Conservation (phyloP, 106 monocot species). For the Narthecium ossifragum region DNA sequence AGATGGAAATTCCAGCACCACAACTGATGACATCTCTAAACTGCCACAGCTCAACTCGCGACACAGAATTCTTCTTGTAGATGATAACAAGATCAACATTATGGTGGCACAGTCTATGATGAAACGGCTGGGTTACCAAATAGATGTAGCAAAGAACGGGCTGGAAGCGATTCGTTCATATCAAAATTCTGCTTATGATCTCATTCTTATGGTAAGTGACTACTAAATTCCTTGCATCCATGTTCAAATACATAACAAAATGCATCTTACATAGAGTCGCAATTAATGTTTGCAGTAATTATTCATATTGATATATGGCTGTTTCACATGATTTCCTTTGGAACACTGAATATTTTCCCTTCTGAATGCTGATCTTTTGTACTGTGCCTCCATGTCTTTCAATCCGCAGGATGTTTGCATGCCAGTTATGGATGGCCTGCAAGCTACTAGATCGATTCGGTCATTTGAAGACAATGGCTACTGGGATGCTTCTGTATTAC, state of each 20-base stretch:
- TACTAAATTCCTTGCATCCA: too few species aligned
- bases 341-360: too few species aligned
- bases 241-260: too few species aligned
- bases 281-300: too few species aligned
- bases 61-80: constrained; percentile 65
- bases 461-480: constrained; percentile 52
- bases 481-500: constrained; percentile 47
- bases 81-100: constrained; percentile 69
- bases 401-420: constrained; percentile 69
- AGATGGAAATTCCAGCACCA: constrained; percentile 5
- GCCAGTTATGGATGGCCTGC: constrained; percentile 79
- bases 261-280: too few species aligned
- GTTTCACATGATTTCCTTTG: too few species aligned
- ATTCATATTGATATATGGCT: too few species aligned
- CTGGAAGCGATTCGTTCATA: constrained; percentile 63
- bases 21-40: constrained; percentile 6
- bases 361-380: not conserved
- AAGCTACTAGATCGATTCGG: constrained; percentile 69
- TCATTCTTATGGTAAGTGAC: constrained; percentile 82
- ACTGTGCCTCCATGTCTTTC: not conserved
- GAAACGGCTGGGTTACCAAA: constrained; percentile 50
- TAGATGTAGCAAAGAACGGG: constrained; percentile 66
- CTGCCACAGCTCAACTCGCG: not conserved
- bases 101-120: constrained; percentile 74
- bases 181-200: constrained; percentile 50